Evolutionary conservation across 2,329 filamentous ascomycete species (phyloP), one percentile per base, ranked within the genome.

Genomic region (Aspergillus ruber): DNA sequence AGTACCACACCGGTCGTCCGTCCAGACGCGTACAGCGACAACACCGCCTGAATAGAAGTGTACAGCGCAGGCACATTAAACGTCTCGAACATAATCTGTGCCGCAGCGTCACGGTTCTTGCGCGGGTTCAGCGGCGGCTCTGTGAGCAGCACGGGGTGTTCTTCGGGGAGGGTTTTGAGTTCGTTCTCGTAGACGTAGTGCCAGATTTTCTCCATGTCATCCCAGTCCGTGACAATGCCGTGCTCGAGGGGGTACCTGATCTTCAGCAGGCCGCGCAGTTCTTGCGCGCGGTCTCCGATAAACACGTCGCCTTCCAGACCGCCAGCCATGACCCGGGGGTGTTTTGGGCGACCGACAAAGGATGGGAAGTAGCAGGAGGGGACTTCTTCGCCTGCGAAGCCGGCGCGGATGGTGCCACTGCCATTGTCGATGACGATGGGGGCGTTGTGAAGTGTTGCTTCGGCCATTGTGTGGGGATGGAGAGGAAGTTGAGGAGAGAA

Each of bases 181-280:
- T 94, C 93, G 64, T 96, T 91, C 49, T 88, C 88, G 68, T 97
- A 98, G 45, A 98, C 90, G 65, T 95, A 93, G 62, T 94, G 88
- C 93, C 93, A 98, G 72, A 98, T 98, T 74, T 89, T 84, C 76
- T 98, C 93, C 93, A 98, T 98, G 66, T 98, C 93, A 66, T 97
- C 93, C 93, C 93, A 98, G 71, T 98, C 90, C 58, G 93, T 98
- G 54, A 98, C 93, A 62, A 98, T 94, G 59, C 93, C 93, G 68
- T 98, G 93, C 74, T 97, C 93, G 47, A 98, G 75, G 40, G 93
- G 93, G 67, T 97, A 97, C 56, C 84, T 81, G 61, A 98, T 96
- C 80, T 97, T 98, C 59, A 98, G 79, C 52, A 98, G 75, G 3
- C 93, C 93, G 63, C 91, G 83, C 62, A 95, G 78, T 65, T 97